phyloP scores from a whole-genome alignment of 192 early-diverging fungal genomes.

The Gamsiella multidivaricata region DNA sequence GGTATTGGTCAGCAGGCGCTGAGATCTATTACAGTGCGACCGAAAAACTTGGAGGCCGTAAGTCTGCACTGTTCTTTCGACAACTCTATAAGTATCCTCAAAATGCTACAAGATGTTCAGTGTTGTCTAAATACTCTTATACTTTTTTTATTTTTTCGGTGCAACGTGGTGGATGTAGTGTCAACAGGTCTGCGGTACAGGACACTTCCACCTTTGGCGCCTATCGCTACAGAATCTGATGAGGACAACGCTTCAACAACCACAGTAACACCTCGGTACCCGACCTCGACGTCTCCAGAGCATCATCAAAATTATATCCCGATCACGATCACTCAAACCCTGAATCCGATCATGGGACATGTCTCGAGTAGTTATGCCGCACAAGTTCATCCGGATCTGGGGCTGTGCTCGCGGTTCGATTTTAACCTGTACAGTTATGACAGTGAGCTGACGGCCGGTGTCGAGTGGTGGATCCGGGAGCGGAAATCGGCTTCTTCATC shows the following conservation, averaged over 20 bases:
- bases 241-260: slow-evolving; percentile 8
- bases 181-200: slow-evolving; percentile 80
- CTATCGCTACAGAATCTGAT: slow-evolving; percentile 25
- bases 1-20: slow-evolving; percentile 73
- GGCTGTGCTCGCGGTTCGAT: slow-evolving; percentile 86
- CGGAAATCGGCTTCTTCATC: slow-evolving; percentile 21
- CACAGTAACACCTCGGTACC: slow-evolving; percentile 24
- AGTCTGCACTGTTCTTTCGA: too few relatives aligned
- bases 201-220: slow-evolving; percentile 59
- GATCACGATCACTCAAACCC: slow-evolving; percentile 75
- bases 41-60: slow-evolving; percentile 91
- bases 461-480: slow-evolving; percentile 77
- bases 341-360: slow-evolving; percentile 96
- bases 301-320: slow-evolving; percentile 54
- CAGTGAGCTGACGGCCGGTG: slow-evolving; percentile 88
- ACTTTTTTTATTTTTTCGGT: slow-evolving; percentile 10
- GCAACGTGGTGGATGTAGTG: slow-evolving; percentile 31
- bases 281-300: slow-evolving; percentile 45
- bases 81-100: too few relatives aligned
- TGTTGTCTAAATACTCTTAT: background rate
- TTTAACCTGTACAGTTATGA: slow-evolving; percentile 93
- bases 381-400: slow-evolving; percentile 74
- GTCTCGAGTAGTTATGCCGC: slow-evolving; percentile 85
- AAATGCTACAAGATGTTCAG: too few relatives aligned
- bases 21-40: slow-evolving; percentile 81